phyloP scores from a whole-genome alignment of 2,329 filamentous ascomycete species.

The Amesomyces nigricolor region DNA sequence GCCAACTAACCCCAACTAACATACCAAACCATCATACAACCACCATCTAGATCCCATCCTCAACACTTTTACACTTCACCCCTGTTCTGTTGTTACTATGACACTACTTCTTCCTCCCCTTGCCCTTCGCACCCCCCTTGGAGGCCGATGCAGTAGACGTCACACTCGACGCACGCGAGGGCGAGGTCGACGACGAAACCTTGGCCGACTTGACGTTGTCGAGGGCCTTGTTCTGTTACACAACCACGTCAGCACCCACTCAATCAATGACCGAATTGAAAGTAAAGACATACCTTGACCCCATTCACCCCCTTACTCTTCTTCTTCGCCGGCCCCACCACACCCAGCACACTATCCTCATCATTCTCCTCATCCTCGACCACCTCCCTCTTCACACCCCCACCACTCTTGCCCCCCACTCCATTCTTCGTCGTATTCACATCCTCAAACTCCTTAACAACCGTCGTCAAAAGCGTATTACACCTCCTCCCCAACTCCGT shows the following conservation, averaged over 20 bases:
- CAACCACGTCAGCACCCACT: background rate
- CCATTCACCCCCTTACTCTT: constrained; percentile 70
- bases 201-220: constrained; percentile 73
- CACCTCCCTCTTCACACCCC: constrained; percentile 58
- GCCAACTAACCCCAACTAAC: background rate
- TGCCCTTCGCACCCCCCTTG: constrained; percentile 38
- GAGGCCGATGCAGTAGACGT: constrained; percentile 62
- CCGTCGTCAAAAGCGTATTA: constrained; percentile 88
- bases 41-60: background rate
- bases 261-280: constrained; percentile 9
- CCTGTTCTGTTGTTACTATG: background rate
- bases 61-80: background rate
- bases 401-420: constrained; percentile 51
- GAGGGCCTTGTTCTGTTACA: constrained; percentile 77
- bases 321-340: constrained; percentile 78
- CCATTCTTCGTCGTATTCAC: constrained; percentile 42
- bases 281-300: constrained; percentile 63
- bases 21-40: constrained; percentile 2
- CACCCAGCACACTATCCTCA: constrained; percentile 72
- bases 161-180: constrained; percentile 84
- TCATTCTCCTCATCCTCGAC: constrained; percentile 75
- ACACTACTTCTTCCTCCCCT: constrained; percentile 49
- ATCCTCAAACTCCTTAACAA: constrained; percentile 90
- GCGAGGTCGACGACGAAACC: constrained; percentile 70
- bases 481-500: constrained; percentile 89